Evolutionary conservation across 768 basidiomycete genomes (phyloP).

Genomic region (Amanita subjunquillea): DNA sequence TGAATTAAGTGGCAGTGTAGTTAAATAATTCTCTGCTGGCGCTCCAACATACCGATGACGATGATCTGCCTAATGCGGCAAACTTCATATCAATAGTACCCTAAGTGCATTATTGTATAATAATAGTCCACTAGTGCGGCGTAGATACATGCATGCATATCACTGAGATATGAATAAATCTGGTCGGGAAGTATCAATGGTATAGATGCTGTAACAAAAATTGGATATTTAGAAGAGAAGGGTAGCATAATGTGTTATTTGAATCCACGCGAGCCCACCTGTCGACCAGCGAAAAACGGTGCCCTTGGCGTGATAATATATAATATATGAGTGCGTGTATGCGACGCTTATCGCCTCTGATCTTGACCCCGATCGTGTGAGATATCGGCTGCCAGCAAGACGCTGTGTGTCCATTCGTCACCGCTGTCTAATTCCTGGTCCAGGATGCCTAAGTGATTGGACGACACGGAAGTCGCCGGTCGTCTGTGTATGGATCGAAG

Average conservation of each 20-base stretch:
- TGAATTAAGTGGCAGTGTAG: background rate
- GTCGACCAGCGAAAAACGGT: background rate
- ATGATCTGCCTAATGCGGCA: background rate
- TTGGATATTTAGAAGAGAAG: background rate
- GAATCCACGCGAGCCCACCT: background rate
- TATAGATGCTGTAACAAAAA: conserved; percentile 4
- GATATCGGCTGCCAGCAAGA: conserved; percentile 58
- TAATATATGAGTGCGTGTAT: background rate
- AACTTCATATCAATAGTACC: background rate
- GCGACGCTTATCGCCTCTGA: background rate
- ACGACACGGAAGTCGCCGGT: conserved; percentile 24
- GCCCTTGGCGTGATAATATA: background rate
- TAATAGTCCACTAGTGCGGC: conserved; percentile 5
- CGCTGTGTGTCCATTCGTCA: conserved; percentile 69
- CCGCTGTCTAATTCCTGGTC: conserved; percentile 32
- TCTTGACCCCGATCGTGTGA: conserved; percentile 21
- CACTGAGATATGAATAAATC: background rate
- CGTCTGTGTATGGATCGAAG: conserved; percentile 14
- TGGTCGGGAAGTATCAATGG: background rate
- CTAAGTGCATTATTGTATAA: conserved; percentile 1
- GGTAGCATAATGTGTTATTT: background rate
- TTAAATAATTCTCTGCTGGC: background rate
- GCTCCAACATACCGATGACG: background rate
- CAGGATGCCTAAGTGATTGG: conserved; percentile 37
- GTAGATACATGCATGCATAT: conserved; percentile 6